Conservation (phyloP, 768 basidiomycete genomes). For the Suillus ampliporus region DNA sequence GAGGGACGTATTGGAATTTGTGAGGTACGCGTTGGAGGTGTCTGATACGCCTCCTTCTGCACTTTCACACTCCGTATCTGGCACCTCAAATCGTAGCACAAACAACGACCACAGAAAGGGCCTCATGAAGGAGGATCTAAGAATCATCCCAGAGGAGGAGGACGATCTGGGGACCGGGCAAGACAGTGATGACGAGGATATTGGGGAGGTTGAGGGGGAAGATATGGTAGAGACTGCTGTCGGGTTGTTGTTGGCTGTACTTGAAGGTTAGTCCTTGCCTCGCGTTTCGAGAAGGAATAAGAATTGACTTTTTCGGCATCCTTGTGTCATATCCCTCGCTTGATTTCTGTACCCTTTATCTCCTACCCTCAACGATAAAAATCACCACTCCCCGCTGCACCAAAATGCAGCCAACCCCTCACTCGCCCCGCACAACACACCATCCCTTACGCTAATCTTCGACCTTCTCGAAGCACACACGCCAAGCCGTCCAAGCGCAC, state of each 20-base stretch:
- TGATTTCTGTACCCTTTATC: conserved; percentile 66
- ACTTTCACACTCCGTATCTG: conserved; percentile 12
- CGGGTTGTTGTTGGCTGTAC: conserved; percentile 78
- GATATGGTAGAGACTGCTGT: conserved; percentile 81
- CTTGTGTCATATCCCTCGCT: conserved; percentile 29
- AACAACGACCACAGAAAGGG: conserved; percentile 17
- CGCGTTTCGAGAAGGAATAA: neutral
- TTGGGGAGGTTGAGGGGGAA: conserved; percentile 46
- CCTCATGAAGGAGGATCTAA: conserved; percentile 41
- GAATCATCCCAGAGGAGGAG: conserved; percentile 42
- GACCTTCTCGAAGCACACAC: conserved; percentile 14
- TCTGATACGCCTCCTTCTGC: conserved; percentile 13
- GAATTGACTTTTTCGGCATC: neutral
- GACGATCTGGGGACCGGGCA: conserved; percentile 52
- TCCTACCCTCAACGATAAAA: conserved; percentile 61
- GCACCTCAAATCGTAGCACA: conserved; percentile 4
- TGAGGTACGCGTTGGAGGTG: conserved; percentile 76
- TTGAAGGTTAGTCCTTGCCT: conserved; percentile 68
- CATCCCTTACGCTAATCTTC: neutral
- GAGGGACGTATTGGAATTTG: conserved; percentile 78
- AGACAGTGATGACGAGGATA: conserved; percentile 61
- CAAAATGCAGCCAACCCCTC: conserved; percentile 2
- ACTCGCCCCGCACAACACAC: neutral
- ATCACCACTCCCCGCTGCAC: conserved; percentile 36
- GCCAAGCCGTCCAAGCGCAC: conserved; percentile 61